Percentiles rank a stretch among this genome's conserved stretches.
phyloP scores from a whole-genome alignment of 441 rosid species.

The Gossypium laxum region DNA sequence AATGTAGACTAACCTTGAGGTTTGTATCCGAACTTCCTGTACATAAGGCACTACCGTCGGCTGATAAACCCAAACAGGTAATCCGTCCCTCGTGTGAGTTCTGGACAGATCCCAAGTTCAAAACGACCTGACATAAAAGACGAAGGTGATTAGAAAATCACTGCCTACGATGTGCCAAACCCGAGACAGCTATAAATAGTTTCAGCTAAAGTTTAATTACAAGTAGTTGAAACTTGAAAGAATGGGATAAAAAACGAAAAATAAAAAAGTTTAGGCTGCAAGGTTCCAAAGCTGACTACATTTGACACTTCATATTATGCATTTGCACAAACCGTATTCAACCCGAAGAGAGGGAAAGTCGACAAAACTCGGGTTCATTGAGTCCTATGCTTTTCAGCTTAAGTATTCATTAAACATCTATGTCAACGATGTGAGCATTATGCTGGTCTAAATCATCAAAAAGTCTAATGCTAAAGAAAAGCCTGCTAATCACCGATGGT shows the following conservation, averaged over 20 bases:
- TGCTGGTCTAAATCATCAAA: not conserved
- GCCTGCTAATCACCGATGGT: not conserved
- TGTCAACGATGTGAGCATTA: not conserved
- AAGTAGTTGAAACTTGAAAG: not conserved
- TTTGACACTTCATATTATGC: not conserved
- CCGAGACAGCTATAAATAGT: not conserved
- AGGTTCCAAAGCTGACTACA: not conserved
- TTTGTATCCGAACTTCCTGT: constrained; percentile 96
- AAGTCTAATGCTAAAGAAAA: not conserved
- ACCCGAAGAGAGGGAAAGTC: not conserved
- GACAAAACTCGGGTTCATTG: not conserved
- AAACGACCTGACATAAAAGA: constrained; percentile 50
- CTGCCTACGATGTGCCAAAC: not conserved
- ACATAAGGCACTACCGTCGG: constrained; percentile 98
- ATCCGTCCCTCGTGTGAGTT: constrained; percentile 65
- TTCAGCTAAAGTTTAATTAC: not conserved
- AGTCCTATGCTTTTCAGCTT: not conserved
- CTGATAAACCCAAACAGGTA: constrained; percentile 84
- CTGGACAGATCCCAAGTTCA: constrained; percentile 64
- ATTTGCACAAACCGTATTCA: not conserved
- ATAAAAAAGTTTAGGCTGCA: not conserved
- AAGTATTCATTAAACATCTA: not conserved
- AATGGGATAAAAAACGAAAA: not conserved
- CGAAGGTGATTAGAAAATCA: constrained; percentile 1
- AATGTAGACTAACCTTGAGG: constrained; percentile 55